Evolutionary conservation across 192 early-diverging fungal genomes (phyloP).

Genomic region (Irineochytrium annulatum): DNA sequence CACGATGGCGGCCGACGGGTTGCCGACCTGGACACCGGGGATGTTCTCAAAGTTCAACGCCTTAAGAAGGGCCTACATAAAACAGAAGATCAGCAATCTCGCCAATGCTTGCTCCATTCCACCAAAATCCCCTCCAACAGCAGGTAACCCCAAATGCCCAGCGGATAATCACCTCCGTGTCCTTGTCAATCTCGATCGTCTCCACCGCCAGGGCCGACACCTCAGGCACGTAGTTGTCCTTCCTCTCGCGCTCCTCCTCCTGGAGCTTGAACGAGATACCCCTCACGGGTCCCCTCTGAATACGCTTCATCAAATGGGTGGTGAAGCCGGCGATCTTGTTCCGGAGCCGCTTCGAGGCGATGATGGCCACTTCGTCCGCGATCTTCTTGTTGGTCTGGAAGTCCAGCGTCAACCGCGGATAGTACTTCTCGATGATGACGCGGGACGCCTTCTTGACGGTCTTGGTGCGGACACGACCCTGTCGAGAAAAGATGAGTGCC

Average conservation of each 20-base stretch:
- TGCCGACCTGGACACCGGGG: constrained; percentile 70
- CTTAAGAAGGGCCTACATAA: constrained; percentile 82
- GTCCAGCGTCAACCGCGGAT: constrained; percentile 96
- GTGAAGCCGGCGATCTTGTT: constrained; percentile 99
- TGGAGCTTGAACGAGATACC: constrained; percentile 99
- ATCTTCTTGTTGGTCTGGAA: constrained; percentile 99
- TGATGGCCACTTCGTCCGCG: constrained; percentile 94
- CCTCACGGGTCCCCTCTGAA: constrained; percentile 95
- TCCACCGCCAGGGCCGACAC: constrained; percentile 91
- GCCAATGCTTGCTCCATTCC: not conserved
- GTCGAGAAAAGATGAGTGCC: constrained; percentile 6
- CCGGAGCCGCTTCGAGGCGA: constrained; percentile 97
- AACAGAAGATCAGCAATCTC: constrained; percentile 20
- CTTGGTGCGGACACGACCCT: constrained; percentile 98
- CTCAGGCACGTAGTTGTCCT: constrained; percentile 99
- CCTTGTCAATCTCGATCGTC: constrained; percentile 89
- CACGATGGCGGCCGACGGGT: constrained; percentile 20
- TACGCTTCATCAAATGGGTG: constrained; percentile 99
- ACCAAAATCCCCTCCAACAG: not conserved
- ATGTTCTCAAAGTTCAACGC: constrained; percentile 92
- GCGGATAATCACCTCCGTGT: constrained; percentile 73
- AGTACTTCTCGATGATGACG: constrained; percentile 99
- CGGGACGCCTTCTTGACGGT: constrained; percentile 99
- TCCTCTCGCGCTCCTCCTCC: constrained; percentile 99
- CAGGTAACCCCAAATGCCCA: constrained; percentile 11